Evolutionary conservation across 2,329 filamentous ascomycete genomes (phyloP), one percentile per base, ranked within the genome.

Genomic region (Ramularia endophylla): DNA sequence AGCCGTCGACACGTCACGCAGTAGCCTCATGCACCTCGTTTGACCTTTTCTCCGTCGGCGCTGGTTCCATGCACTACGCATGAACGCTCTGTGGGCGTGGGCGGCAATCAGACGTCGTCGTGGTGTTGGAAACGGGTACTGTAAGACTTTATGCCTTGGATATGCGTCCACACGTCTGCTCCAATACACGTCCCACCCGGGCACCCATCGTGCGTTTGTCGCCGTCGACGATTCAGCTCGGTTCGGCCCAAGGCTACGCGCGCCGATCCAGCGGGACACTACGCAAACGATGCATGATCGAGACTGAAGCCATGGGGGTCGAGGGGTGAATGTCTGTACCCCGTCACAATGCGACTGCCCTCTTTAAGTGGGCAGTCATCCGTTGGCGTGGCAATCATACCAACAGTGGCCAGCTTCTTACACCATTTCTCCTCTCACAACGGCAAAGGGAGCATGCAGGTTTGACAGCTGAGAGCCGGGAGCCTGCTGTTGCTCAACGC

Each of bases 251-350:
- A 49, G 51, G 48, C 46, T 47, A 34, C 38, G 38, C 50, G 48
- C 48, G 51, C 51, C 48, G 46, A 51, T 47, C 51, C 51, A 47
- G 40, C 45, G 41, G 40, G 47, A 12, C 40, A 45, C 48, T 44
- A 42, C 46, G 47, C 50, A 47, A 40, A 30, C 42, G 45, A 45
- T 49, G 50, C 50, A 50, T 41, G 43, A 41, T 44, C 48, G 43
- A 29, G 33, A 40, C 27, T 28, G 29, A 36, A 44, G 27, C 38
- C 43, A 41, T 44, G 43, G 46, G 43, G 40, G 27, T 32, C 33
- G 34, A 38, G 38, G 38, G 29, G 35, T 43, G 28, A 27, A 39
- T 36, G 36, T 44, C 22, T 32, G 25, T 41, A 36, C 39, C 40
- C 33, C 41, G 41, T 41, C 38, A 36, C 32, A 32, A 30, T 41